Percentiles rank a stretch among this genome's conserved stretches.
phyloP scores from a whole-genome alignment of 192 early-diverging fungal genomes.

The Geranomyces michiganensis region DNA sequence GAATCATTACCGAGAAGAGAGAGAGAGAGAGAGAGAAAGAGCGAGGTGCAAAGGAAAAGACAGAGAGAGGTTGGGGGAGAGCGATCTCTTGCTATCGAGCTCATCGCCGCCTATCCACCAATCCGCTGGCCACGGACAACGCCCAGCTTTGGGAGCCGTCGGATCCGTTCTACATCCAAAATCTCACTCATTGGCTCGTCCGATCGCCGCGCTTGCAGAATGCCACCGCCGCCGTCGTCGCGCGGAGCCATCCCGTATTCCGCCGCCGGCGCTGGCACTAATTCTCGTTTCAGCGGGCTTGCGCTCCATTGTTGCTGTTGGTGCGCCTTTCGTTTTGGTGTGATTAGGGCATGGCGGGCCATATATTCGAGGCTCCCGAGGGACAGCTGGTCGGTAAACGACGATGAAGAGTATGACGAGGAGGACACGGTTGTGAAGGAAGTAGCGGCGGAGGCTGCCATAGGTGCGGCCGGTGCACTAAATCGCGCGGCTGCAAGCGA shows the following conservation, averaged over 20 bases:
- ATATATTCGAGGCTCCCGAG: slow-evolving; percentile 30
- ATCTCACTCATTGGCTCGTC: slow-evolving; percentile 21
- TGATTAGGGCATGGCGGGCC: slow-evolving; percentile 13
- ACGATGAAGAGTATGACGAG: neutral
- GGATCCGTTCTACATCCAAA: slow-evolving; percentile 32
- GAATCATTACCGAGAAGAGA: too few species aligned
- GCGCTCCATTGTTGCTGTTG: too few species aligned
- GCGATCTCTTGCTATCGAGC: too few species aligned
- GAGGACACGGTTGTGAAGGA: neutral
- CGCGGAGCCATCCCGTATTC: neutral
- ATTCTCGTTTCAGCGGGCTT: too few species aligned
- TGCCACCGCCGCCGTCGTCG: too few species aligned
- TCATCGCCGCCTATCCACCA: too few species aligned
- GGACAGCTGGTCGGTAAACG: slow-evolving; percentile 27
- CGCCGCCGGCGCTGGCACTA: neutral
- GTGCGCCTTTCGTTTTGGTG: neutral
- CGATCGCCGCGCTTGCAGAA: too few species aligned
- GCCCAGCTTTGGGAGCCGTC: slow-evolving; percentile 34
- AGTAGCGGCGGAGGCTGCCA: neutral
- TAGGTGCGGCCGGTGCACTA: neutral
- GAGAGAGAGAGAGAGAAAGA: too few species aligned
- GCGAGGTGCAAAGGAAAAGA: too few species aligned
- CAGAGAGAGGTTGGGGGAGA: too few species aligned
- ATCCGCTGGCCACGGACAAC: neutral
- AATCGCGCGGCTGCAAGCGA: too few species aligned